These are phyloP conservation scores for Ophiostoma montium DNA, from an alignment of 2,329 filamentous ascomycete genomes.

Conservation along the genomic window DNA sequence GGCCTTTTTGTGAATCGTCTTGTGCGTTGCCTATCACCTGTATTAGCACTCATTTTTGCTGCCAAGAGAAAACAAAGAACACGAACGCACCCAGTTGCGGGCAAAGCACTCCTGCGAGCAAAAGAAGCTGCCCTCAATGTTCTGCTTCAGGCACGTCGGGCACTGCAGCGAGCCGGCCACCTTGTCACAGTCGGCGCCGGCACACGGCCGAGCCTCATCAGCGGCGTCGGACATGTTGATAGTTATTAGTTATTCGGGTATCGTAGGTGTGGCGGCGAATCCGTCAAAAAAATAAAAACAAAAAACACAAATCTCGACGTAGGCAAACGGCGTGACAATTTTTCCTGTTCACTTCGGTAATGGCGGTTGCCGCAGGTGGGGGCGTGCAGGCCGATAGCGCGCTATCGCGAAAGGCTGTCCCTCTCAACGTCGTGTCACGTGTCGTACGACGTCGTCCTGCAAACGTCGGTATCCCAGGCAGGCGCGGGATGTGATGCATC, in stretches of 20 bases:
- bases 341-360: background rate
- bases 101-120: constrained; percentile 99
- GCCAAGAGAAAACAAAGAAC: background rate
- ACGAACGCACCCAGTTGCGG: constrained; percentile 67
- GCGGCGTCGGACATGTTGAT: constrained; percentile 34
- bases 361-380: background rate
- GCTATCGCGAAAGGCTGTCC: background rate
- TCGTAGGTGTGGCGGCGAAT: no score
- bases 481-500: no score
- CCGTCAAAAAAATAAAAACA: no score
- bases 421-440: no score
- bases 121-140: constrained; percentile 81
- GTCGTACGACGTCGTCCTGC: no score
- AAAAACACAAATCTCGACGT: no score
- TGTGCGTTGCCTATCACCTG: constrained; percentile 77
- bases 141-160: constrained; percentile 84
- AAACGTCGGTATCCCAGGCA: no score
- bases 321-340: no score
- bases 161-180: constrained; percentile 80
- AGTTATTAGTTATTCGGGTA: no score
- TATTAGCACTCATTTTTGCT: background rate
- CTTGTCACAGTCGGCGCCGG: constrained; percentile 72
- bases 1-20: constrained; percentile 64
- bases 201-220: constrained; percentile 53
- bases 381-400: background rate